Evolutionary conservation across 1,284 basidiomycete genomes (phyloP).

Genomic region (Moniliella sp.): DNA sequence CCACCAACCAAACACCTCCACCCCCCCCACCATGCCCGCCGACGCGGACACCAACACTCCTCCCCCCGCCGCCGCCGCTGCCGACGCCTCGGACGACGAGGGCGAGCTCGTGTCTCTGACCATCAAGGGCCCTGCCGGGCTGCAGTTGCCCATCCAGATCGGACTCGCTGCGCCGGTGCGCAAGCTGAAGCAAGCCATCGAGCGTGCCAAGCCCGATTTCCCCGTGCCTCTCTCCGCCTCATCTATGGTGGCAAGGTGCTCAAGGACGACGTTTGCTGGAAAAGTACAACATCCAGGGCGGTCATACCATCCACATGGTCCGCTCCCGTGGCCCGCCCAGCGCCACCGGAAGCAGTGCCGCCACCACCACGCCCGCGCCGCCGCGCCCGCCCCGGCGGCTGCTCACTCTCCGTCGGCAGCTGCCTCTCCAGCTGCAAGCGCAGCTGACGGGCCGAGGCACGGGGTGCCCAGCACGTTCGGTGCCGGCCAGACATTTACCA

Average conservation of each 20-base stretch:
- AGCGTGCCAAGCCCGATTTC: constrained; percentile 15
- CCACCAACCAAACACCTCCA: too few species aligned
- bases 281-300: constrained; percentile 23
- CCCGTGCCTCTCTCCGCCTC: constrained; percentile 26
- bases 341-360: too few species aligned
- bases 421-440: too few species aligned
- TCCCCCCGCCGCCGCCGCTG: too few species aligned
- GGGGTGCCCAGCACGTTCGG: constrained; percentile 25
- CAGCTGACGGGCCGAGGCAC: constrained; percentile 7
- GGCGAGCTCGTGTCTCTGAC: constrained; percentile 20
- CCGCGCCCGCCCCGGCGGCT: too few species aligned
- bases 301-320: constrained; percentile 28
- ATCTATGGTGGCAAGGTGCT: constrained; percentile 31
- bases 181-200: constrained; percentile 25
- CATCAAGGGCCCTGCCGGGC: constrained; percentile 27
- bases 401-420: too few species aligned
- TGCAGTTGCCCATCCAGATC: constrained; percentile 18
- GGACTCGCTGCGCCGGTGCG: constrained; percentile 15
- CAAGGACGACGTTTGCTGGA: constrained; percentile 20
- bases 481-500: constrained; percentile 25
- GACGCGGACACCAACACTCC: too few species aligned
- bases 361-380: too few species aligned
- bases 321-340: constrained; percentile 18
- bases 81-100: too few species aligned
- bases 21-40: too few species aligned